Conservation (phyloP, 1,284 basidiomycete genomes). For the Ustilago xerochloae region DNA sequence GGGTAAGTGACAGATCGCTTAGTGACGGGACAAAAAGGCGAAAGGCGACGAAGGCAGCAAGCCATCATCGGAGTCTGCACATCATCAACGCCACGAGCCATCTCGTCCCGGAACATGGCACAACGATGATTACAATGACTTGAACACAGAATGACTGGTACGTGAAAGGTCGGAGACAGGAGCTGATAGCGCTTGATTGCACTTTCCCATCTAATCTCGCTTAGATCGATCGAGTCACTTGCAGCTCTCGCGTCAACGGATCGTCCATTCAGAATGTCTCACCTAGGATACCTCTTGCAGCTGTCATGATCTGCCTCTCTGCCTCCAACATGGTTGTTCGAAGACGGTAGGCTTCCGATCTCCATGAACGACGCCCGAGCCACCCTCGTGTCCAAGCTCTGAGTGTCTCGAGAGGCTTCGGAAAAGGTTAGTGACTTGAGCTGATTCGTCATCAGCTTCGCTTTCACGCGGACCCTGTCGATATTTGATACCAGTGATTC, state of each 20-base stretch:
- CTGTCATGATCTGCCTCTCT: no score
- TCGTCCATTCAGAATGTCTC: no score
- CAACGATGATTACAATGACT: not conserved
- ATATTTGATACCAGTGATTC: no score
- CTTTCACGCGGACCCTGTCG: no score
- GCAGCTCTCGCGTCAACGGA: not conserved
- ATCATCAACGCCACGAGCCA: not conserved
- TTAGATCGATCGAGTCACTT: conserved; percentile 22
- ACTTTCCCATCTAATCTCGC: conserved; percentile 15
- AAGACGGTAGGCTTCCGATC: no score
- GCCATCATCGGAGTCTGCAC: not conserved
- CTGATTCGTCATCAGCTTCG: no score
- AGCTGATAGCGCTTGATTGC: not conserved
- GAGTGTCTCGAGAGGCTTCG: no score
- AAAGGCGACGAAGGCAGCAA: not conserved
- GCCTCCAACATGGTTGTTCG: no score
- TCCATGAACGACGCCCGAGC: no score
- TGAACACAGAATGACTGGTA: not conserved
- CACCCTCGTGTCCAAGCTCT: no score
- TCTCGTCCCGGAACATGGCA: not conserved
- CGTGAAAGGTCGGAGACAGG: conserved; percentile 4
- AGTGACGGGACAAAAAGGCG: not conserved
- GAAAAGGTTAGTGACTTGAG: no score
- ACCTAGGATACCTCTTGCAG: no score
- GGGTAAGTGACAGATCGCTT: conserved; percentile 19